Evolutionary conservation across 768 basidiomycete species (phyloP).

Genomic region (Collybia nuda): DNA sequence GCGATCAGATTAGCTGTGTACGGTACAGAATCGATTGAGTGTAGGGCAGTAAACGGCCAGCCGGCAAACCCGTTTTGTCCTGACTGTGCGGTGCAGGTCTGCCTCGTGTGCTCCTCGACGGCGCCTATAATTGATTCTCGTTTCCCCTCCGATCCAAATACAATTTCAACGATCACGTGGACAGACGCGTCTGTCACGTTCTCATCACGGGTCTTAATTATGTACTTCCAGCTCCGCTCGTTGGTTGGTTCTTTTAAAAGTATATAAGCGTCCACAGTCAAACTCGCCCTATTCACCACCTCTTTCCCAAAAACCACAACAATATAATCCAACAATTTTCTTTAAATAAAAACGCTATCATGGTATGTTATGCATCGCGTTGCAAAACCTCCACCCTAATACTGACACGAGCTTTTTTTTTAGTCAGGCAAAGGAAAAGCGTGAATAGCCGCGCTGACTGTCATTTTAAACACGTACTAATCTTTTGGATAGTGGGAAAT

Average conservation of each 20-base stretch:
- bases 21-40: constrained; percentile 1
- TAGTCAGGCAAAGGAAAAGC: constrained; percentile 61
- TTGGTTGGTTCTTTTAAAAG: constrained; percentile 2
- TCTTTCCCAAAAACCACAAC: background rate
- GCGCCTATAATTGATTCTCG: background rate
- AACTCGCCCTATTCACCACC: constrained; percentile 4
- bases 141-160: background rate
- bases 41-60: background rate
- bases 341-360: no score
- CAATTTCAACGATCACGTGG: constrained; percentile 15
- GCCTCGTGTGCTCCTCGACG: constrained; percentile 15
- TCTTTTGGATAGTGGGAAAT: constrained; percentile 16
- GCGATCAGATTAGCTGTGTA: background rate
- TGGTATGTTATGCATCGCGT: no score
- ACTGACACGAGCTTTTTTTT: constrained; percentile 11
- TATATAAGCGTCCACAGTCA: constrained; percentile 6
- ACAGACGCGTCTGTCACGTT: constrained; percentile 18
- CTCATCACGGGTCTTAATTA: background rate
- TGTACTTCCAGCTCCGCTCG: constrained; percentile 12
- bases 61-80: constrained; percentile 5
- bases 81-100: constrained; percentile 9
- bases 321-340: background rate
- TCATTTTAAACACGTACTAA: constrained; percentile 9
- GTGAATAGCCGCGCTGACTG: constrained; percentile 24
- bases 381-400: background rate